Base-by-base conservation (phyloP, 2,329 filamentous ascomycete species). In the Stromatinia cepivora region DNA sequence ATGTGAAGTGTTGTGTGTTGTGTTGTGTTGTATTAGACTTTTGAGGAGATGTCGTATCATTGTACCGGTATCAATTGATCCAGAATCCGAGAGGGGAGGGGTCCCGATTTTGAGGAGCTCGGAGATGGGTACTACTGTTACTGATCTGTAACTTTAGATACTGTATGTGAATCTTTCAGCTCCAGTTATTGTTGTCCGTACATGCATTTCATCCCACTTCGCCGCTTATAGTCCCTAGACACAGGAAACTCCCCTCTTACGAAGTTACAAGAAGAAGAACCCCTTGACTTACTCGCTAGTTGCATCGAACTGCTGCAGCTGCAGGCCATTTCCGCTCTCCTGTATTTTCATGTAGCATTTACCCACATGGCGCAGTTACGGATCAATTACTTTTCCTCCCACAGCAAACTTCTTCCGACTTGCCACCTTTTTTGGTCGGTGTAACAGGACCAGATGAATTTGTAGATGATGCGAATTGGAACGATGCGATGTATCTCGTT, bases 251-350 rank as follows among this genome's bases (percentile, higher is more conserved):
- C 54, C 42, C 22, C 53, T n/a, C 53, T 25, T n/a, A 46, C 11
- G 15, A 42, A 42, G 39, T 50, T 34, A 48, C 59, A 31, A 62
- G 28, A 46, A 34, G 59, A 61, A 58, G 22, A 15, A n/a, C 28
- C 57, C 58, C 50, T 63, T 63, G 57, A 57, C 57, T 68, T 68
- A 64, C 66, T 64, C 57, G 66, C 45, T 68, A 68, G 58, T n/a
- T 68, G 46, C 66, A 67, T 61, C 15, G 57, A 45, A 15, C 31
- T 46, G 25, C 39, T 59, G 53, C 52, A 58, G 39, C 64, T 66
- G 42, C 64, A 66, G 59, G 46, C 45, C 31, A 63, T 63, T 63
- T 36, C 46, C 31, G 50, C 46, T 61, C 42, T 62, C 58, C 9
- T 63, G 59, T 36, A 63, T 36, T 52, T 63, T 63, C 28, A 50